Base-by-base conservation (phyloP, 2,329 filamentous ascomycete genomes). In the Colletotrichum higginsianum region DNA sequence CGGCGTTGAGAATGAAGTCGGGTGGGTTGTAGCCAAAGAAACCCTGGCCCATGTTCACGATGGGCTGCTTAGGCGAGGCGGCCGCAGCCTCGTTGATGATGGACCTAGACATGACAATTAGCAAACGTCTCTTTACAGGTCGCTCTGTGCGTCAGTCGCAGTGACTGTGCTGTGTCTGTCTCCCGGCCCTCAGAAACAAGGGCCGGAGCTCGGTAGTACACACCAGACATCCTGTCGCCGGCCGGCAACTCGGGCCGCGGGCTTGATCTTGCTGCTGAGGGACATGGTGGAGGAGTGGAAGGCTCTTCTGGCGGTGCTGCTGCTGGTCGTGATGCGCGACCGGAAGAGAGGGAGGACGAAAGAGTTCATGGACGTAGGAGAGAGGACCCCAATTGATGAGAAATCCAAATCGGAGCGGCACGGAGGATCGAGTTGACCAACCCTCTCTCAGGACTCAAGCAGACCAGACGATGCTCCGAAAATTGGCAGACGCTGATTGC, bases 11-110 rank as follows among this genome's bases (percentile, higher is more conserved):
- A 75, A 98, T 94, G 82, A 98, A 98, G 46, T 92, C 83, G 9
- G 96, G 96, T 67, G 96, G 96, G 80, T 98, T 98, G 83, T 98
- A 98, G 70, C 96, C 96, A 76, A 94, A 95, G 86, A 94, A 94
- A 66, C 89, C 89, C 79, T 91, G 89, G 38, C 89, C 89, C 85
- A 91, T 86, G 75, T 92, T 92, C 72, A 91, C 86, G 74, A 92
- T 90, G 70, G 90, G 89, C 79, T 91, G 89, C 71, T 86, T 88
- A 21, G 89, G 89, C 35, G 89, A 91, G 40, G 88, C 88, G 9
- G 88, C 87, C 4, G 90, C 90, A 13, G 88, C 90, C 80, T 92
- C 90, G 75, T 92, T 92, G 82, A 92, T 84, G 81, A 92, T 91
- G 75, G 88, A 87, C 89, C 89, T 91, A 64, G 49, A 12, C 2